Evolutionary conservation across 164 flowering plant species (phyloP), one percentile per base, ranked within the genome.

Genomic region (Echeveria elegans): DNA sequence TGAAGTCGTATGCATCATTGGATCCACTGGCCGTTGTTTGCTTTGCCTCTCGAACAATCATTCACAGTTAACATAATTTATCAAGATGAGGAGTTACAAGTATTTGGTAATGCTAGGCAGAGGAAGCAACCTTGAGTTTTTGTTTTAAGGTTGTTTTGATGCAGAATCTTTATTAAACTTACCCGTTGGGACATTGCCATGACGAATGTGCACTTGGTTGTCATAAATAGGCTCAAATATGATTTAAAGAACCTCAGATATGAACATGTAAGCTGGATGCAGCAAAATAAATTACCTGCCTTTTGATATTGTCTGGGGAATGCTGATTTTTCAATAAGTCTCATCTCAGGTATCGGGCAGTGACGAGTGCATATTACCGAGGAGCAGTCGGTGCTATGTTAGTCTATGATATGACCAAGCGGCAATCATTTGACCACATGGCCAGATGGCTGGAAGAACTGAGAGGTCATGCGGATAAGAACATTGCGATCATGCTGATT

Each of bases 371-470:
- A 56, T 90, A 88, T 66, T 90, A 90, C 74, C 74, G 94, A 30
- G 97, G 97, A 64, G 94, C 94, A 66, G 88, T 90, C 32, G 92
- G 97, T 24, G 94, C 94, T 37, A 83, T 90, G 85, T 65, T 90
- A 71, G 92, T 86, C n/a, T 90, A 90, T 45, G 97, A 88, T 78
- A 88, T 90, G 31, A 86, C 89, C 41, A 88, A 83, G 70, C 87
- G 89, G 70, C 94, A 85, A 67, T 85, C 74, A 65, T 90, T 90
- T 74, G 96, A 90, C 47, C 92, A 90, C 82, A 85, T 90, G 61
- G 89, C 94, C 4, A 79, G 94, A 19, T 90, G 96, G 96, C 78
- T 90, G 30, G 94, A 90, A 70, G 96, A 90, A 80, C 70, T 88
- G 59, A 85, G 96, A 9, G 69, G 83, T 73, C 96, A 86, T 68